phyloP scores from a whole-genome alignment of 495 filamentous ascomycete species.

The Astrothelium subdiscretum region DNA sequence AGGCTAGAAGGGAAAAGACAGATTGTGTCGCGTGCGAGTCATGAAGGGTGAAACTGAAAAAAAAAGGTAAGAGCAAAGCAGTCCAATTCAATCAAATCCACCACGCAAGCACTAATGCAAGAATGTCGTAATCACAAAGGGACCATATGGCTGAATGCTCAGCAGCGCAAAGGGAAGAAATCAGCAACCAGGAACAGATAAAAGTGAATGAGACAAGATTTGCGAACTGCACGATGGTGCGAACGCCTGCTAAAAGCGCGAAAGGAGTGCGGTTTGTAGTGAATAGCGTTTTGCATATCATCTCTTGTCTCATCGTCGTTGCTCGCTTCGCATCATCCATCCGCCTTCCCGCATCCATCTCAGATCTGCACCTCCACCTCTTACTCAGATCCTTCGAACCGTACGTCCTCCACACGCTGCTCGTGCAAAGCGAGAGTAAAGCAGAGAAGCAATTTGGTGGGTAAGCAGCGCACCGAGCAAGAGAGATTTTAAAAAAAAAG shows the following conservation, averaged over 20 bases:
- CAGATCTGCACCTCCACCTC: neutral
- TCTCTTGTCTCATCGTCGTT: neutral
- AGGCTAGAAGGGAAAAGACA: neutral
- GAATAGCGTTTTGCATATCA: neutral
- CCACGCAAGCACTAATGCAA: no score
- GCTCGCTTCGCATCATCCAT: neutral
- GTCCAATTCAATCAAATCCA: no score
- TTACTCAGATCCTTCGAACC: neutral
- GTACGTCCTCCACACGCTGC: neutral
- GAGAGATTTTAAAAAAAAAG: no score
- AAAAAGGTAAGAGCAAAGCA: no score
- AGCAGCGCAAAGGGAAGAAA: neutral
- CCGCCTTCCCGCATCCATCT: neutral
- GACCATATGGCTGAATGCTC: no score
- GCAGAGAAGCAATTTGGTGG: neutral
- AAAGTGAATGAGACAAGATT: neutral
- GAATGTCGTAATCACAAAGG: no score
- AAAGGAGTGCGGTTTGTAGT: neutral
- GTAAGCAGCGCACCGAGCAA: neutral
- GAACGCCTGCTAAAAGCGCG: neutral
- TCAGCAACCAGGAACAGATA: no score
- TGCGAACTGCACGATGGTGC: neutral
- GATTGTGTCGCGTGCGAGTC: no score
- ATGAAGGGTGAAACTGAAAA: no score
- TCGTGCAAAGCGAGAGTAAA: neutral